Conservation (phyloP, 1,284 basidiomycete genomes). For the Cryptococcus sp. region DNA sequence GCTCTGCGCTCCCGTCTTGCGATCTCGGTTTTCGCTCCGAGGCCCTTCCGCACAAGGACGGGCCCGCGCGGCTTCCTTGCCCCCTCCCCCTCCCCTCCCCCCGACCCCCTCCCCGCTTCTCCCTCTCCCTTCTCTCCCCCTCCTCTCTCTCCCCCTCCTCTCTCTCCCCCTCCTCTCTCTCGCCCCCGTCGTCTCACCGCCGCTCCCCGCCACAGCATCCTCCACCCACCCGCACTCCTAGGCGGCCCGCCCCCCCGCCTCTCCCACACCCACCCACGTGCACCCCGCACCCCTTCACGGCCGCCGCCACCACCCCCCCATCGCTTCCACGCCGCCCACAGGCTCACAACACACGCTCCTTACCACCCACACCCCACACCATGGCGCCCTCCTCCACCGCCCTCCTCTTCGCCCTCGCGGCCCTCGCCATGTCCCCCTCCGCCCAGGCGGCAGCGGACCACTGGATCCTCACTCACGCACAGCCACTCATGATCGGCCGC, state of each 20-base stretch:
- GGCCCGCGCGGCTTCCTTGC: background rate
- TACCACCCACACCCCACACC: conserved; percentile 2
- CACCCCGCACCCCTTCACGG: background rate
- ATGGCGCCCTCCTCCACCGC: background rate
- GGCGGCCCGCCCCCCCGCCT: background rate
- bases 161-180: too few species aligned
- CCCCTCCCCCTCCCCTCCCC: background rate
- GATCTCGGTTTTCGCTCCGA: too few species aligned
- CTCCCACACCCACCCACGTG: background rate
- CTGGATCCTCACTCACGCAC: conserved; percentile 32
- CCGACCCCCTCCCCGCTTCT: too few species aligned
- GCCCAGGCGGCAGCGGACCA: conserved; percentile 20
- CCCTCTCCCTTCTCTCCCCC: too few species aligned
- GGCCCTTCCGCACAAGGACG: too few species aligned
- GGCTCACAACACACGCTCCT: conserved; percentile 15
- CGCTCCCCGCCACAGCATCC: too few species aligned
- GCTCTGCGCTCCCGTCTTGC: too few species aligned
- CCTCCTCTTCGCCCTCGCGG: conserved; percentile 5
- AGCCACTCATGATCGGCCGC: conserved; percentile 37
- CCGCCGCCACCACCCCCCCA: background rate
- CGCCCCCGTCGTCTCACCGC: too few species aligned
- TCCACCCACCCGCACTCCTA: background rate
- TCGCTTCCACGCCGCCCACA: conserved; percentile 8
- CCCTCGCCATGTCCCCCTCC: conserved; percentile 6
- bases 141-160: too few species aligned